Evolutionary conservation across 2,329 filamentous ascomycete genomes (phyloP).

Genomic region (Boeremia exigua): DNA sequence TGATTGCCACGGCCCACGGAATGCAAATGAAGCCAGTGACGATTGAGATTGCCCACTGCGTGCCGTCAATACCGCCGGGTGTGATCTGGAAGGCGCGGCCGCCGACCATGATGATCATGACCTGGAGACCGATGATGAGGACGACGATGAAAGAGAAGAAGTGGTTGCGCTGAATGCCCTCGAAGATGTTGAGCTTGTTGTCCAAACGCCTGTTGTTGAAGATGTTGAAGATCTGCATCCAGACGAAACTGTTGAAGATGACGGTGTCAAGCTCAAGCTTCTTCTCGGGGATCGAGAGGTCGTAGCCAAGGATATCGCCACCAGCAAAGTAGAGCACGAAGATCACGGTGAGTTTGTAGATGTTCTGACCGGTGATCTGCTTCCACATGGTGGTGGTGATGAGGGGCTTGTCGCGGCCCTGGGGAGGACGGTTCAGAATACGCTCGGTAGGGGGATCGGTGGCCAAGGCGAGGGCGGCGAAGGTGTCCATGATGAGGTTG

Average conservation of each 20-base stretch:
- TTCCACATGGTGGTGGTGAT: conserved; percentile 70
- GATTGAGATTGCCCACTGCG: conserved; percentile 68
- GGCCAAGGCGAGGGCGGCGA: conserved; percentile 91
- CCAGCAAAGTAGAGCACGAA: conserved; percentile 69
- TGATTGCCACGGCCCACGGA: conserved; percentile 59
- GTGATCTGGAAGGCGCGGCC: conserved; percentile 61
- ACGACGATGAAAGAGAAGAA: conserved; percentile 65
- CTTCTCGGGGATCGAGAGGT: conserved; percentile 43
- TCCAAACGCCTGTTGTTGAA: conserved; percentile 70
- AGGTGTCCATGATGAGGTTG: conserved; percentile 93
- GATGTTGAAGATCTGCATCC: conserved; percentile 76
- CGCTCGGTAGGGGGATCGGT: conserved; percentile 97
- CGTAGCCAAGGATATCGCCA: conserved; percentile 60
- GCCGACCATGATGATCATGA: conserved; percentile 65
- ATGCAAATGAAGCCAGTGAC: conserved; percentile 59
- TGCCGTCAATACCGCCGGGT: conserved; percentile 53
- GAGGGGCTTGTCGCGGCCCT: conserved; percentile 87
- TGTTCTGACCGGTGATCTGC: conserved; percentile 68
- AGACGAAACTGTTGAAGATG: conserved; percentile 74
- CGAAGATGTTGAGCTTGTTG: conserved; percentile 67
- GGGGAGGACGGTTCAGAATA: conserved; percentile 87
- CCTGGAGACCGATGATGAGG: conserved; percentile 64
- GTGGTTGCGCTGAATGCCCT: conserved; percentile 62
- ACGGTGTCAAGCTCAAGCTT: conserved; percentile 63
- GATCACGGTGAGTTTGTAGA: conserved; percentile 66